A percentile compares a stretch with the other conserved stretches of the same genome.
Conservation (phyloP, 192 early-diverging fungal species). For the Diversispora eburnea region DNA sequence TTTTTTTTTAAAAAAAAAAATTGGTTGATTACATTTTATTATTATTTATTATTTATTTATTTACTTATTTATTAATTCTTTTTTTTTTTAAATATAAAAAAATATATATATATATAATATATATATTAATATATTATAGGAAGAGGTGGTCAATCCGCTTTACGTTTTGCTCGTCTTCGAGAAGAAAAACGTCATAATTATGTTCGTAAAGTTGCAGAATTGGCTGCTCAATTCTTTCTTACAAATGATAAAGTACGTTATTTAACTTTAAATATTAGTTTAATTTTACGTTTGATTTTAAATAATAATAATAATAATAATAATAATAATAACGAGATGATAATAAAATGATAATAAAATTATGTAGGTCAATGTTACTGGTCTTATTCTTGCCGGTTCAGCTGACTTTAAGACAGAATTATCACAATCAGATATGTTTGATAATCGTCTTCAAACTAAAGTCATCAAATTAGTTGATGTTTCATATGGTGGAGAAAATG, state of each 20-base stretch:
- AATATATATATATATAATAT: not conserved
- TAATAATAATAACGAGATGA: no score
- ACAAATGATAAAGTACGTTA: slow-evolving; percentile 72
- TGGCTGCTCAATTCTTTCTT: slow-evolving; percentile 94
- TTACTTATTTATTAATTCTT: not conserved
- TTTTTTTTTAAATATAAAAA: not conserved
- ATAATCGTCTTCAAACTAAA: slow-evolving; percentile 83
- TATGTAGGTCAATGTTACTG: slow-evolving; percentile 65
- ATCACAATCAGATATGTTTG: slow-evolving; percentile 92
- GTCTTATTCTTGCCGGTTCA: slow-evolving; percentile 93
- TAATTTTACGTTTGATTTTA: not conserved
- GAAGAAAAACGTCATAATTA: slow-evolving; percentile 99
- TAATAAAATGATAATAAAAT: slow-evolving; percentile 26
- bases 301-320: slow-evolving; percentile 23
- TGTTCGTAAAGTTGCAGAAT: slow-evolving; percentile 96
- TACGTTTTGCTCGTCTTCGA: slow-evolving; percentile 98
- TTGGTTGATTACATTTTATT: not conserved
- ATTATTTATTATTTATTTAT: no score
- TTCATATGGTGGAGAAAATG: slow-evolving; percentile 98
- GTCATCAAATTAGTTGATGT: slow-evolving; percentile 95
- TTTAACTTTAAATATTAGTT: slow-evolving; percentile 6
- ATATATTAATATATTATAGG: not conserved
- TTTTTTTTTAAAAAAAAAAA: not conserved
- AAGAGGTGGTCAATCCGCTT: slow-evolving; percentile 99
- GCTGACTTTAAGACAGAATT: slow-evolving; percentile 99